Evolutionary conservation across 345 rosid species (phyloP).

Genomic region (Acer campestre): DNA sequence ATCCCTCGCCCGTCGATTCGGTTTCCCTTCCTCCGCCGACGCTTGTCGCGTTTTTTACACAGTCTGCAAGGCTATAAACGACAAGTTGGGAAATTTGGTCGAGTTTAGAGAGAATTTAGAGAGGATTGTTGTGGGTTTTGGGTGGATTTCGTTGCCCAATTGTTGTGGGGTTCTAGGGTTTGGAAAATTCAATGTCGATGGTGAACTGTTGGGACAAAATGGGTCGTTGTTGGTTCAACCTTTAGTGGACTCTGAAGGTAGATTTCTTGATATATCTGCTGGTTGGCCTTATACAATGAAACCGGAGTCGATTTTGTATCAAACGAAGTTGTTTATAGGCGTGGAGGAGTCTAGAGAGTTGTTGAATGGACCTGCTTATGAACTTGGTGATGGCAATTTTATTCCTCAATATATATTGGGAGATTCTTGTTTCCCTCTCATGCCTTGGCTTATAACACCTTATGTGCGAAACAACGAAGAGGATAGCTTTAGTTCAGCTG

Average conservation of each 20-base stretch:
- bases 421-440: conserved; percentile 63
- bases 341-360: conserved; percentile 50
- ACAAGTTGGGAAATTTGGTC: conserved; percentile 42
- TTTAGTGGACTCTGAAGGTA: conserved; percentile 67
- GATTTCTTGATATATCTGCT: conserved; percentile 74
- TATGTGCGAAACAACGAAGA: conserved; percentile 43
- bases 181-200: conserved; percentile 52
- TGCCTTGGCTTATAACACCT: conserved; percentile 81
- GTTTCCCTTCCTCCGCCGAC: conserved; percentile 43
- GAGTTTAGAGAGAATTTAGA: conserved; percentile 39
- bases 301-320: conserved; percentile 47
- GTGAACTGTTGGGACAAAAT: conserved; percentile 46
- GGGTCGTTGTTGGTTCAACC: conserved; percentile 73
- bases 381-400: conserved; percentile 44
- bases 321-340: conserved; percentile 46
- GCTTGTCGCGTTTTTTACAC: conserved; percentile 69
- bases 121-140: conserved; percentile 54
- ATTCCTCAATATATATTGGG: conserved; percentile 68
- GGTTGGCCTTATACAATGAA: conserved; percentile 73
- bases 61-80: conserved; percentile 56
- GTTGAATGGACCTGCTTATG: conserved; percentile 45
- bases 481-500: conserved; percentile 40
- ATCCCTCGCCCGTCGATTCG: conserved; percentile 49
- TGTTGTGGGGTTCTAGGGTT: conserved; percentile 78
- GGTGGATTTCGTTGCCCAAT: conserved; percentile 59